Evolutionary conservation across 352 stramenopile genomes (phyloP).

Genomic region (Phytophthora ramorum): DNA sequence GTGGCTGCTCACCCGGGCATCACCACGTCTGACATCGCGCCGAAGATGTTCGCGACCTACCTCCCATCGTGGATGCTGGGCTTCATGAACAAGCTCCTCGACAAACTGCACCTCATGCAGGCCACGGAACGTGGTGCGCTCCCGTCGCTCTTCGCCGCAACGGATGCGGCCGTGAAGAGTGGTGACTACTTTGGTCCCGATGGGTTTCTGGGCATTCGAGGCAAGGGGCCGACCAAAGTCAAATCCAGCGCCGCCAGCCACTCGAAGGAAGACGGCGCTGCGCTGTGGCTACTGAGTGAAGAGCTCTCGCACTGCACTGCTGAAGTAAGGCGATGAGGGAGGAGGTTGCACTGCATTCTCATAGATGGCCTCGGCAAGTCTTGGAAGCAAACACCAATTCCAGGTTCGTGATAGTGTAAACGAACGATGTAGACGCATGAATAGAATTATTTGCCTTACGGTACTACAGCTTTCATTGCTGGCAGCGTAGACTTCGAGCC

Average conservation of each 20-base stretch:
- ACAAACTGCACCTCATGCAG: constrained; percentile 46
- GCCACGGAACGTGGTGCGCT: constrained; percentile 33
- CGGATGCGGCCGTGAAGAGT: constrained; percentile 25
- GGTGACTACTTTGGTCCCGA: constrained; percentile 37
- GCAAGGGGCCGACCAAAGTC: constrained; percentile 33
- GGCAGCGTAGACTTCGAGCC: background rate
- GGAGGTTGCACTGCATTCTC: too few species aligned
- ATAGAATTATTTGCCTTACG: background rate
- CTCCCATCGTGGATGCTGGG: constrained; percentile 34
- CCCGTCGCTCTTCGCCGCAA: constrained; percentile 42
- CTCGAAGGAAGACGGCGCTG: constrained; percentile 31
- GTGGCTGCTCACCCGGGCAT: constrained; percentile 46
- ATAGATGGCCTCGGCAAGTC: too few species aligned
- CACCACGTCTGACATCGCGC: constrained; percentile 34
- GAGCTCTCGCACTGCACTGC: constrained; percentile 32
- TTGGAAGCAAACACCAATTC: too few species aligned
- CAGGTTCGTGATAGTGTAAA: too few species aligned
- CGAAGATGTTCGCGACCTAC: constrained; percentile 34
- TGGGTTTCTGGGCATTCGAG: constrained; percentile 39
- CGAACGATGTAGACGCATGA: too few species aligned
- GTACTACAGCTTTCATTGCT: background rate
- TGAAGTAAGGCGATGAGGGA: constrained; percentile 19
- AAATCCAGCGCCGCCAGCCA: constrained; percentile 38
- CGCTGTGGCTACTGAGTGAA: constrained; percentile 49
- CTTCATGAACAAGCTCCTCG: constrained; percentile 35